Percentiles rank a stretch among this genome's conserved stretches.
Evolutionary conservation across 2,329 filamentous ascomycete genomes (phyloP).

Genomic region (Nectriaceae sp.): DNA sequence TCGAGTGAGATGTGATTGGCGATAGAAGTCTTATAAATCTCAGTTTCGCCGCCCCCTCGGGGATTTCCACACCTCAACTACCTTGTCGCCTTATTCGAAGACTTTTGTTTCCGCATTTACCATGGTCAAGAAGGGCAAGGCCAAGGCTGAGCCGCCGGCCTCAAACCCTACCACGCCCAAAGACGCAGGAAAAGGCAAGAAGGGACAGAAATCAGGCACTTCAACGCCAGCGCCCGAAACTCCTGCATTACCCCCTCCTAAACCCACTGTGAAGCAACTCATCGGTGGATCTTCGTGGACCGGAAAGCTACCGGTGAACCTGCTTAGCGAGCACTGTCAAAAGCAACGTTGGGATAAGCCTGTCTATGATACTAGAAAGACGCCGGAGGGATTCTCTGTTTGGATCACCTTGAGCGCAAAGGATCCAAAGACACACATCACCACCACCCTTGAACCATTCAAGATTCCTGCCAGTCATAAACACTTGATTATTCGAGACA

Average conservation of each 20-base stretch:
- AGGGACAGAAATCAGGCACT: slow-evolving; percentile 35
- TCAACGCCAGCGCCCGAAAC: slow-evolving; percentile 31
- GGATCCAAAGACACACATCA: slow-evolving; percentile 82
- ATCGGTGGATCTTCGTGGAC: slow-evolving; percentile 97
- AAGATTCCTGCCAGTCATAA: slow-evolving; percentile 76
- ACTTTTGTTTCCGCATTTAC: too few relatives aligned
- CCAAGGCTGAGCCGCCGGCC: slow-evolving; percentile 44
- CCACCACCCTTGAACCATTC: slow-evolving; percentile 76
- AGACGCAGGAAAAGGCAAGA: slow-evolving; percentile 45
- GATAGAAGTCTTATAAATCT: too few relatives aligned
- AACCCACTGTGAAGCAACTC: slow-evolving; percentile 72
- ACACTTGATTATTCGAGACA: slow-evolving; percentile 73
- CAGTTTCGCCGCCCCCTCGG: too few relatives aligned
- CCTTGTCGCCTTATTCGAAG: too few relatives aligned
- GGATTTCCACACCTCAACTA: too few relatives aligned
- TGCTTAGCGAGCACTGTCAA: slow-evolving; percentile 92
- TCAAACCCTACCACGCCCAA: slow-evolving; percentile 41
- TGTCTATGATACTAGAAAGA: slow-evolving; percentile 82
- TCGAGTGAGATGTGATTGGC: too few relatives aligned
- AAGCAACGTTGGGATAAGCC: slow-evolving; percentile 95
- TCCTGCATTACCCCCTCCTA: slow-evolving; percentile 48
- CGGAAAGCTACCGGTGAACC: slow-evolving; percentile 90
- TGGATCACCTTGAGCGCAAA: slow-evolving; percentile 75
- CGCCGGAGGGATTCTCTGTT: slow-evolving; percentile 73
- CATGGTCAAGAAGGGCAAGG: slow-evolving; percentile 58